Evolutionary conservation across 164 flowering plant species (phyloP).

Genomic region (Liquidambar formosana): DNA sequence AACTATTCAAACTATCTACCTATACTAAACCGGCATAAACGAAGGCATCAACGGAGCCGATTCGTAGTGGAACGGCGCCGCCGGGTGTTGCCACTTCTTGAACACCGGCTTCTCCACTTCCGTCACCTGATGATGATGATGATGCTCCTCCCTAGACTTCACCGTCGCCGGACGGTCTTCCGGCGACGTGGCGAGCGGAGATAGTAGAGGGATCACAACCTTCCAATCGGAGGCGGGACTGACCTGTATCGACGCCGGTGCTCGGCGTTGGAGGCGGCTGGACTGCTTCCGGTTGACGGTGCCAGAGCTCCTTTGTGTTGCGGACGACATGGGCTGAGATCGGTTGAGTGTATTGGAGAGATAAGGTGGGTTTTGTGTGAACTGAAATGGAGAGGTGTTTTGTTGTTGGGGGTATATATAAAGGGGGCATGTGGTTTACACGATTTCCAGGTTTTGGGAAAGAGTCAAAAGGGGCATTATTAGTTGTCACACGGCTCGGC

Average conservation of each 20-base stretch:
- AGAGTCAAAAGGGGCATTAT: not conserved
- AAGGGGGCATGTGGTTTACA: constrained; percentile 1
- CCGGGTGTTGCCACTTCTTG: constrained; percentile 81
- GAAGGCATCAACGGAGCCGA: constrained; percentile 33
- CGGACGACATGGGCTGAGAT: constrained; percentile 27
- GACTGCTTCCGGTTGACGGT: constrained; percentile 14
- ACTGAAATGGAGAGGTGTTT: not conserved
- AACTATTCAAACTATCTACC: no score
- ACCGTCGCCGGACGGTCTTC: constrained; percentile 24
- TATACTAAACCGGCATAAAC: constrained; percentile 33
- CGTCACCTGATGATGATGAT: constrained; percentile 14
- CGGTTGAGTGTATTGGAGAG: not conserved
- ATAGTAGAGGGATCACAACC: constrained; percentile 79
- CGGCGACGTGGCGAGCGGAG: constrained; percentile 66
- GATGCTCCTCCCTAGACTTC: constrained; percentile 19
- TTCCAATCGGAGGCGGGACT: constrained; percentile 60
- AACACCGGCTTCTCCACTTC: constrained; percentile 31
- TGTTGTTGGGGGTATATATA: not conserved
- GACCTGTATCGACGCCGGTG: constrained; percentile 75
- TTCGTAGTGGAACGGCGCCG: constrained; percentile 60
- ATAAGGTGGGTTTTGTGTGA: constrained; percentile 5
- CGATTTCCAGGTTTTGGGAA: not conserved
- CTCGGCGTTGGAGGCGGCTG: constrained; percentile 60
- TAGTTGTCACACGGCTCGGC: not conserved
- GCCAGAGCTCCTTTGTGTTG: constrained; percentile 14